Percentiles rank a stretch among this genome's conserved stretches.
Conservation (phyloP, 345 rosid species). For the Toxicodendron radicans region DNA sequence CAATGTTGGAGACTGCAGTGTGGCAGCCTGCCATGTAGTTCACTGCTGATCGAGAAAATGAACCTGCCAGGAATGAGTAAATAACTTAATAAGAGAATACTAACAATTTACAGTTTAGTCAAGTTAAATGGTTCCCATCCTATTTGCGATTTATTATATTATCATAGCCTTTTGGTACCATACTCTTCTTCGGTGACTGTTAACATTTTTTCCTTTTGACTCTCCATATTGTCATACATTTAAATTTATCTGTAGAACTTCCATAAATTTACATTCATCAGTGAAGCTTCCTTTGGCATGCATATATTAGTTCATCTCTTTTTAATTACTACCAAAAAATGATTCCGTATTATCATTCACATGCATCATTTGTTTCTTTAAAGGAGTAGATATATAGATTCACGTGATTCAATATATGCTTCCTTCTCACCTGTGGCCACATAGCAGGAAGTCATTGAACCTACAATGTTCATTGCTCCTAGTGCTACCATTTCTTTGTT, state of each 20-base stretch:
- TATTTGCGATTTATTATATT: background rate
- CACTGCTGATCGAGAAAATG: slow-evolving; percentile 94
- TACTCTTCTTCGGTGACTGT: too few species aligned
- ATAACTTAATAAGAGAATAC: slow-evolving; percentile 2
- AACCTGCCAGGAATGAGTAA: slow-evolving; percentile 48
- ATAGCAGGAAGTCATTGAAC: slow-evolving; percentile 96
- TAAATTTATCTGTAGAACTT: too few species aligned
- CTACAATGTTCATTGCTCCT: slow-evolving; percentile 89
- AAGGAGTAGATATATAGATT: background rate
- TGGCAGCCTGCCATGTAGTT: slow-evolving; percentile 94
- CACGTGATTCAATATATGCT: background rate
- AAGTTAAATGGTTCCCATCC: background rate
- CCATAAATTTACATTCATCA: background rate
- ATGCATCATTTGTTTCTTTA: too few species aligned
- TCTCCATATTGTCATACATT: too few species aligned
- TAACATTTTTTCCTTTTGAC: too few species aligned
- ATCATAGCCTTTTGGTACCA: too few species aligned
- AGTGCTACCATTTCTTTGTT: slow-evolving; percentile 98
- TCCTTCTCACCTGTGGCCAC: slow-evolving; percentile 72
- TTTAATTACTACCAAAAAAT: too few species aligned
- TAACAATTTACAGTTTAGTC: background rate
- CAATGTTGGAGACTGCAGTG: slow-evolving; percentile 84
- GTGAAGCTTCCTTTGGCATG: background rate
- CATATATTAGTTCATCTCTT: background rate
- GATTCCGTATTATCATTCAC: too few species aligned